Base-by-base conservation (phyloP, 768 basidiomycete genomes). In the Tulasnella sp. region DNA sequence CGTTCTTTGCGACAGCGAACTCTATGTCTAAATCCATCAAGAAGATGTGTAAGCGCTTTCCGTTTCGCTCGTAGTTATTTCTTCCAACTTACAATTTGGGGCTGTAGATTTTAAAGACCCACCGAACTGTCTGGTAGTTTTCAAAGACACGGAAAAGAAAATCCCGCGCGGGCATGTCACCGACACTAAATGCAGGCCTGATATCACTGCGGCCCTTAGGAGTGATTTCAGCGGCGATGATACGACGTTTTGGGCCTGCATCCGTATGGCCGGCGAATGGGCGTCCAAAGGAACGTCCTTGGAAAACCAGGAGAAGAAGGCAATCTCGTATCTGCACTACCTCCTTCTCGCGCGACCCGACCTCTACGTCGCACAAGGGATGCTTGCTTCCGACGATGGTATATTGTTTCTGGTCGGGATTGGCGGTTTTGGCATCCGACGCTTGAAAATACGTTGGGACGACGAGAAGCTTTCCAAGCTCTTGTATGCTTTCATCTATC, bases 401-500 rank as follows among this genome's bases (percentile, higher is more conserved):
- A 72, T 72, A 7, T 0, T 46, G 70, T 72, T 72, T 39, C 70
- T 72, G 37, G 26, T 72, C 70, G 70, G 70, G 29, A 72, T 72
- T 72, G 70, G 70, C 70, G 70, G 70, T 72, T 39, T 32, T 72
- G 70, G 70, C 26, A 15, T 72, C 5, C 70, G 42, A n/a, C 26
- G 42, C 39, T 72, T 72, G n/a, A 20, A 39, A 72, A n/a, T 72
- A n/a, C 26, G 35, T 39, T 32, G 26, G 70, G 37, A 46, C 70
- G 70, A 72, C 35, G 11, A 39, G 3, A 16, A 39, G 29, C 70
- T 72, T 72, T 18, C 70, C 70, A 39, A 72, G 70, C 70, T 72
- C 37, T 46, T 72, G 70, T 72, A 35, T 72, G 70, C 70, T 72
- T 72, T 72, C 70, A 72, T 72, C 70, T 72, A 72, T 72, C 70